Percentiles rank a stretch among this genome's conserved stretches.
Evolutionary conservation across 1,284 basidiomycete species (phyloP).

Genomic region (Nidula niveotomentosa): DNA sequence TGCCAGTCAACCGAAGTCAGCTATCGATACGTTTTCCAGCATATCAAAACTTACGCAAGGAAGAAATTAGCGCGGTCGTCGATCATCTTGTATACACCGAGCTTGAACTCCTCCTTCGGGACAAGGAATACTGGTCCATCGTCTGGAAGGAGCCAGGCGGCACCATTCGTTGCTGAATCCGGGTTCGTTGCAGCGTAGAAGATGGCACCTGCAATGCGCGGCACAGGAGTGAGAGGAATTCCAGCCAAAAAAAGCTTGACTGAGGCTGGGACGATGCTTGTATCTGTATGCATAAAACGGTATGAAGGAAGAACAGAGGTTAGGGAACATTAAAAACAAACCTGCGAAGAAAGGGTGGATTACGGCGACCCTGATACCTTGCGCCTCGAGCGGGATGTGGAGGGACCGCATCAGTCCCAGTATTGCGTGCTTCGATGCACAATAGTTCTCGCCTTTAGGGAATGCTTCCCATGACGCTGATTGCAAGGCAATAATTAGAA

Average conservation of each 20-base stretch:
- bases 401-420: constrained; percentile 56
- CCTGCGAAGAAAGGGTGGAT: constrained; percentile 58
- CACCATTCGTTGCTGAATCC: constrained; percentile 42
- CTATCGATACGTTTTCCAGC: neutral
- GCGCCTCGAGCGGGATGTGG: constrained; percentile 27
- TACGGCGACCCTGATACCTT: constrained; percentile 44
- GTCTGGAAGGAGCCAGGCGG: constrained; percentile 47
- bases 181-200: constrained; percentile 51
- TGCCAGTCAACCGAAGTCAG: neutral
- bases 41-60: constrained; percentile 27
- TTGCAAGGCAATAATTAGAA: constrained; percentile 1
- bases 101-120: constrained; percentile 42
- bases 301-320: constrained; percentile 1
- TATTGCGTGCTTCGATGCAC: constrained; percentile 50
- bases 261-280: constrained; percentile 39
- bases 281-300: constrained; percentile 31
- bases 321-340: constrained; percentile 14
- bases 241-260: constrained; percentile 47
- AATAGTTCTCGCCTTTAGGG: constrained; percentile 44
- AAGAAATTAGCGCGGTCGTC: constrained; percentile 38
- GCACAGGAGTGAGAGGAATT: constrained; percentile 48
- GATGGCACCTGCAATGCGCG: constrained; percentile 50
- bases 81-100: constrained; percentile 52
- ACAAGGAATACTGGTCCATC: constrained; percentile 48
- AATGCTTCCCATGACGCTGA: constrained; percentile 52